Evolutionary conservation across 2,329 filamentous ascomycete species (phyloP).

Genomic region (Microcyclospora tardicrescens): DNA sequence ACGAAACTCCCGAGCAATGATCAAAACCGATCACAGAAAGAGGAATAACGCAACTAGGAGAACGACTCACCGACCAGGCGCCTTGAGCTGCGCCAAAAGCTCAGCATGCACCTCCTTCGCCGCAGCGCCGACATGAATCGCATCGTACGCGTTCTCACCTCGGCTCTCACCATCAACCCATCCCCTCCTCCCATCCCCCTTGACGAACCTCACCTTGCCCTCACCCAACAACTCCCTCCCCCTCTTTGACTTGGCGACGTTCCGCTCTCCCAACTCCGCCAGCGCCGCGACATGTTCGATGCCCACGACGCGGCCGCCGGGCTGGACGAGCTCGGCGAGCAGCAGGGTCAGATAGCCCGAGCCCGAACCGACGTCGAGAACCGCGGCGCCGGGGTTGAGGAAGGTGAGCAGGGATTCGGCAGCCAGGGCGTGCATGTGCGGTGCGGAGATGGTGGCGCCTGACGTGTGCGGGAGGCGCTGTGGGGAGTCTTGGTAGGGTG

Average conservation of each 20-base stretch:
- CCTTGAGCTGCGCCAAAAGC: constrained; percentile 62
- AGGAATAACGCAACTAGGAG: constrained; percentile 1
- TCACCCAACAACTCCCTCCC: constrained; percentile 46
- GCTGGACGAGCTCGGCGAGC: constrained; percentile 60
- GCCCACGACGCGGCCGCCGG: constrained; percentile 32
- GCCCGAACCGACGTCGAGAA: constrained; percentile 38
- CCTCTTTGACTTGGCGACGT: constrained; percentile 31
- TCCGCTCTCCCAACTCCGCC: constrained; percentile 27
- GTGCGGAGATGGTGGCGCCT: constrained; percentile 55
- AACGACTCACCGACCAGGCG: constrained; percentile 50
- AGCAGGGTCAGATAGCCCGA: constrained; percentile 74
- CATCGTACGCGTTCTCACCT: constrained; percentile 55
- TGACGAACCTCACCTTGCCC: constrained; percentile 56
- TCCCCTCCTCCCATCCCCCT: constrained; percentile 49
- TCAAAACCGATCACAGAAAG: constrained; percentile 2
- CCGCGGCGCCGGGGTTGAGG: constrained; percentile 38
- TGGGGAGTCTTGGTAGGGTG: constrained; percentile 61
- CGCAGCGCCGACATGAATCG: constrained; percentile 88
- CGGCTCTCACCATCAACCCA: constrained; percentile 13
- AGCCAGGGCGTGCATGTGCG: constrained; percentile 59
- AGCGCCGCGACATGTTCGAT: constrained; percentile 38
- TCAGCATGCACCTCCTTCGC: constrained; percentile 59
- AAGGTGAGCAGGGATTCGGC: constrained; percentile 48
- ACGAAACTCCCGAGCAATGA: too few relatives aligned
- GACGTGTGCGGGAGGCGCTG: constrained; percentile 50